phyloP scores from a whole-genome alignment of 805 yeast genomes.

The Kodamaea laetipori region DNA sequence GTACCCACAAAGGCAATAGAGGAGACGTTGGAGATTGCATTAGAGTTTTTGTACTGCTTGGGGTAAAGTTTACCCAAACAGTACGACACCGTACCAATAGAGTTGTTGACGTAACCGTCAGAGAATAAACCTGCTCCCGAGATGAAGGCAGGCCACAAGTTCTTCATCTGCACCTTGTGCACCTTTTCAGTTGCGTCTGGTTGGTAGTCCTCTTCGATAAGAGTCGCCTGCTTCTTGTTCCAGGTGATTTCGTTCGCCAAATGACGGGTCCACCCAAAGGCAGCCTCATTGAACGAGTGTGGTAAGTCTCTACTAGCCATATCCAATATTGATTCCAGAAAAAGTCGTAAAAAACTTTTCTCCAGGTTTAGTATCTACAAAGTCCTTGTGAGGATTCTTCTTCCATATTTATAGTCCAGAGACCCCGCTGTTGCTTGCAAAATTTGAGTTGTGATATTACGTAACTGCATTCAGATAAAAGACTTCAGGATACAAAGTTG shows the following conservation, averaged over 20 bases:
- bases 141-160: constrained; percentile 32
- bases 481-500: too few relatives aligned
- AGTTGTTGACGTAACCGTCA: constrained; percentile 90
- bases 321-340: not conserved
- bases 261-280: constrained; percentile 45
- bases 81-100: constrained; percentile 75
- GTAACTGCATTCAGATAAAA: too few relatives aligned
- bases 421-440: constrained; percentile 2
- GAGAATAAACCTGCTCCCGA: constrained; percentile 93
- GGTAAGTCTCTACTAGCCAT: constrained; percentile 53
- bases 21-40: constrained; percentile 76
- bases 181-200: constrained; percentile 19
- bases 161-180: constrained; percentile 23
- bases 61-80: constrained; percentile 71
- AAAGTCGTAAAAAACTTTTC: not conserved
- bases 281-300: constrained; percentile 35
- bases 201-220: constrained; percentile 19
- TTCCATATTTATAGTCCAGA: not conserved
- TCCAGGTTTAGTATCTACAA: not conserved
- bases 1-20: constrained; percentile 93
- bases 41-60: constrained; percentile 56
- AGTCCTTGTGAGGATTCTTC: not conserved
- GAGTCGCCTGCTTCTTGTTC: constrained; percentile 27
- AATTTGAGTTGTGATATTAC: too few relatives aligned
- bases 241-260: constrained; percentile 47